Evolutionary conservation across 2,329 filamentous ascomycete genomes (phyloP).

Genomic region (Colletotrichum gigasporum): DNA sequence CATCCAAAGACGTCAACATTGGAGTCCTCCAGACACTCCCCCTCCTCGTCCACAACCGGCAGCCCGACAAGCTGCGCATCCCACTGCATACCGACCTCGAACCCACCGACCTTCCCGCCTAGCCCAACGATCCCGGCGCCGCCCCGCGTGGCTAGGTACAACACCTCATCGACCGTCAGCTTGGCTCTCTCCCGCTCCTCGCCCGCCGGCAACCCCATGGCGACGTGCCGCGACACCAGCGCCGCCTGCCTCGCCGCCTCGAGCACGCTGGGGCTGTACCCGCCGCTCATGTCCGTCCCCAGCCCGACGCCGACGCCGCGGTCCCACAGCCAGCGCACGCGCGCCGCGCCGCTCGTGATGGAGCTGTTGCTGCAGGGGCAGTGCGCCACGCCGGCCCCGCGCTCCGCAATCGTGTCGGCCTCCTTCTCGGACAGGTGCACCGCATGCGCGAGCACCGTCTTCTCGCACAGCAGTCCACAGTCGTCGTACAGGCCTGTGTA

Average conservation of each 20-base stretch:
- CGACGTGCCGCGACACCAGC: conserved; percentile 78
- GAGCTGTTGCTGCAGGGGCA: conserved; percentile 89
- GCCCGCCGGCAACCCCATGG: conserved; percentile 59
- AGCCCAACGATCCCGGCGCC: conserved; percentile 86
- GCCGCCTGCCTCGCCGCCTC: conserved; percentile 85
- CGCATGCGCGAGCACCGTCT: conserved; percentile 87
- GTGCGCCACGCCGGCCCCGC: conserved; percentile 77
- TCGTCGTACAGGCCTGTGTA: conserved; percentile 86
- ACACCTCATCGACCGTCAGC: conserved; percentile 83
- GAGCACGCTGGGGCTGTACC: conserved; percentile 83
- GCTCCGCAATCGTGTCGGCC: conserved; percentile 67
- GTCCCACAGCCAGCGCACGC: conserved; percentile 78
- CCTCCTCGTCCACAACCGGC: conserved; percentile 55
- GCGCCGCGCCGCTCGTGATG: conserved; percentile 81
- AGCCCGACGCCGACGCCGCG: conserved; percentile 82
- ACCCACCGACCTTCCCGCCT: conserved; percentile 76
- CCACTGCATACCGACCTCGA: conserved; percentile 88
- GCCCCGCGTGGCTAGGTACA: conserved; percentile 89
- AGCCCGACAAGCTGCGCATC: conserved; percentile 87
- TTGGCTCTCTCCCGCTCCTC: conserved; percentile 63
- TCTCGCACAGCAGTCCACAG: conserved; percentile 72
- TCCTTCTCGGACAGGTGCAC: conserved; percentile 79
- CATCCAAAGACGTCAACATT: conserved; percentile 91
- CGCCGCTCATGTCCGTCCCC: conserved; percentile 91
- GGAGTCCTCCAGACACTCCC: conserved; percentile 55